These are phyloP conservation scores for Luffa acutangula DNA, from an alignment of 306 rosid species.

Conservation along the genomic window DNA sequence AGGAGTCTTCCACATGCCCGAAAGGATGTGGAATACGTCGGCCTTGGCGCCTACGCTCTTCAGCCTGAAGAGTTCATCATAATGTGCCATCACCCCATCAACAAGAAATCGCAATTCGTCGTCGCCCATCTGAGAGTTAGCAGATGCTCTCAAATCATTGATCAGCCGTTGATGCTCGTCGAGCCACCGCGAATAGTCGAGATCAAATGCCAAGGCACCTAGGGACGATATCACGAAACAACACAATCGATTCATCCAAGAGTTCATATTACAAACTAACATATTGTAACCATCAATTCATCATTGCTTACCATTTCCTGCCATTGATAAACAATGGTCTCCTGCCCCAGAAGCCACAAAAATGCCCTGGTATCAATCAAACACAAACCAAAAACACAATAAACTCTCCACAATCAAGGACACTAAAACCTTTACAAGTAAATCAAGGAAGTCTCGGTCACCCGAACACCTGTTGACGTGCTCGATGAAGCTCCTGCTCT, in stretches of 20 bases:
- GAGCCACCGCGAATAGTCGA: conserved; percentile 65
- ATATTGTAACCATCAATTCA: not conserved
- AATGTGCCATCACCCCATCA: conserved; percentile 58
- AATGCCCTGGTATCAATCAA: not conserved
- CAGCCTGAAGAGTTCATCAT: conserved; percentile 56
- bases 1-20: conserved; percentile 85
- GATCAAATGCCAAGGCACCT: conserved; percentile 63
- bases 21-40: conserved; percentile 81
- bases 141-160: conserved; percentile 46
- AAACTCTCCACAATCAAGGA: not conserved
- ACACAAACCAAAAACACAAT: not conserved
- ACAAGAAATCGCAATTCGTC: conserved; percentile 53
- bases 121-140: conserved; percentile 52
- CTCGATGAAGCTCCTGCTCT: conserved; percentile 67
- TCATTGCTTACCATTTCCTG: not conserved
- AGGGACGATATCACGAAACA: not conserved
- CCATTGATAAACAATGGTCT: conserved; percentile 1
- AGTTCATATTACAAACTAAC: not conserved
- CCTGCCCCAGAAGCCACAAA: conserved; percentile 2
- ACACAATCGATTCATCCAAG: not conserved
- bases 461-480: conserved; percentile 55
- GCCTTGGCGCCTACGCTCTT: conserved; percentile 68
- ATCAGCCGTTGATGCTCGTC: conserved; percentile 65
- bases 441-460: not conserved
- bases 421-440: not conserved